phyloP scores from a whole-genome alignment of 345 rosid species.

The Mercurialis annua region DNA sequence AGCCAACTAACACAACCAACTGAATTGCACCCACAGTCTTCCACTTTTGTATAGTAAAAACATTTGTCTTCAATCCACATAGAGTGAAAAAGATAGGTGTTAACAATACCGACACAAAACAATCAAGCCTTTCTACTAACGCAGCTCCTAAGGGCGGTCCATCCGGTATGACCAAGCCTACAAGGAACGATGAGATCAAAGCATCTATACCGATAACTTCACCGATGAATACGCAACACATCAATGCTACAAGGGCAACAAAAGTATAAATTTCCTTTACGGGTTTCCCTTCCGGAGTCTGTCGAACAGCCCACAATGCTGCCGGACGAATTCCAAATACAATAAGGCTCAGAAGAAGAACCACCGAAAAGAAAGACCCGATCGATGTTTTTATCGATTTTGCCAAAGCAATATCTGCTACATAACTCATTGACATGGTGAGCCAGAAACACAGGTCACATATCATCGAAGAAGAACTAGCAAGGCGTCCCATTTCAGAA shows the following conservation, averaged over 20 bases:
- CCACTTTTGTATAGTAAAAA: conserved; percentile 9
- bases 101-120: conserved; percentile 24
- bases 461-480: conserved; percentile 32
- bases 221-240: conserved; percentile 30
- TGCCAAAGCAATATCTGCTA: background rate
- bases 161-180: conserved; percentile 38
- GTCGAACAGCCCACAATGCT: conserved; percentile 29
- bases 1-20: conserved; percentile 10
- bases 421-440: conserved; percentile 13
- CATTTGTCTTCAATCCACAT: conserved; percentile 29
- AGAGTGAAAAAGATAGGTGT: conserved; percentile 34
- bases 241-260: conserved; percentile 20
- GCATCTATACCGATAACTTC: conserved; percentile 31
- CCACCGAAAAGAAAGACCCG: conserved; percentile 16
- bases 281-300: conserved; percentile 34
- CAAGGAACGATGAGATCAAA: conserved; percentile 20
- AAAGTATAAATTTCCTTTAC: conserved; percentile 34
- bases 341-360: conserved; percentile 8
- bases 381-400: conserved; percentile 6
- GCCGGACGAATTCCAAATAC: conserved; percentile 29
- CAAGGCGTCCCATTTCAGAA: conserved; percentile 44
- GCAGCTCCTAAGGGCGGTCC: conserved; percentile 43
- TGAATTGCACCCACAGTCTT: conserved; percentile 22
- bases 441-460: conserved; percentile 13
- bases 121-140: conserved; percentile 34